Conservation (phyloP, 2,329 filamentous ascomycete genomes). For the Aureobasidium sp. region DNA sequence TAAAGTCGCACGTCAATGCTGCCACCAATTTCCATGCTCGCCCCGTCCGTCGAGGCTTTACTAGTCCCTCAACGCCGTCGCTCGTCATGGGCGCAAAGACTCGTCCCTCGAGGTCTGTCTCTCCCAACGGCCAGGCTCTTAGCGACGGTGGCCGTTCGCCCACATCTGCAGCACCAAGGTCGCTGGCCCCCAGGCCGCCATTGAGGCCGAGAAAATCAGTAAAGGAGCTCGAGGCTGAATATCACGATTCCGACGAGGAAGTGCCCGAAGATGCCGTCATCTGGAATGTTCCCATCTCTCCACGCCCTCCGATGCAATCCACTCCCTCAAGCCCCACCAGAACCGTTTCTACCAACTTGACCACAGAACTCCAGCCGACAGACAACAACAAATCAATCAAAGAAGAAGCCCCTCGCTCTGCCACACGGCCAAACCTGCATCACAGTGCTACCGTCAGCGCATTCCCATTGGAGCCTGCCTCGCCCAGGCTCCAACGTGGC, state of each 20-base stretch:
- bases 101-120: slow-evolving; percentile 27
- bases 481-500: slow-evolving; percentile 33
- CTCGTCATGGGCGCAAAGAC: slow-evolving; percentile 18
- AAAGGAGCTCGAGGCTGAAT: slow-evolving; percentile 67
- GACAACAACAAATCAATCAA: neutral
- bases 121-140: slow-evolving; percentile 24
- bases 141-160: slow-evolving; percentile 19
- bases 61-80: slow-evolving; percentile 27
- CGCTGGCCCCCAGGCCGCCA: slow-evolving; percentile 32
- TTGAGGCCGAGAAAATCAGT: slow-evolving; percentile 68
- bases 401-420: slow-evolving; percentile 4
- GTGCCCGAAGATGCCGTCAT: slow-evolving; percentile 73
- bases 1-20: slow-evolving; percentile 35
- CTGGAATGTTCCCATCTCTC: slow-evolving; percentile 76
- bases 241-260: slow-evolving; percentile 67
- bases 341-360: slow-evolving; percentile 22
- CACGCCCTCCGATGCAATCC: slow-evolving; percentile 34
- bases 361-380: neutral
- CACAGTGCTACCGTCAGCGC: slow-evolving; percentile 27
- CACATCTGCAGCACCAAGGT: slow-evolving; percentile 19
- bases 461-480: slow-evolving; percentile 22
- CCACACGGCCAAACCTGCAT: slow-evolving; percentile 19
- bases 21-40: slow-evolving; percentile 32
- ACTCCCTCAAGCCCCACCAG: slow-evolving; percentile 29
- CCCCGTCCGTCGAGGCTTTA: slow-evolving; percentile 35